phyloP scores from a whole-genome alignment of 2,329 filamentous ascomycete genomes.

The Sporothrix brunneoviolacea region DNA sequence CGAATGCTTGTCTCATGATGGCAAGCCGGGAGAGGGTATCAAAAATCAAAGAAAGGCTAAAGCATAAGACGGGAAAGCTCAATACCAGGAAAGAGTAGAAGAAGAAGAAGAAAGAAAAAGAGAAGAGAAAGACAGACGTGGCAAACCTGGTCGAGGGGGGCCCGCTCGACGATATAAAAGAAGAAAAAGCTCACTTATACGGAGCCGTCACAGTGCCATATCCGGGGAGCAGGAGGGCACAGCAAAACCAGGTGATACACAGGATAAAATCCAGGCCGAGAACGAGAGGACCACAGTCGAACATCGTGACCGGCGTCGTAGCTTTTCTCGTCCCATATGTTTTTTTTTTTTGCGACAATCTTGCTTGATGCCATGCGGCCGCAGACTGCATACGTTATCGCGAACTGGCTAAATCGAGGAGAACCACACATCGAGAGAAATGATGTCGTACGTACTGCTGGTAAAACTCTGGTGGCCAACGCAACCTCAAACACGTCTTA shows the following conservation, averaged over 20 bases:
- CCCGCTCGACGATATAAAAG: neutral
- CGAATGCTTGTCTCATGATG: neutral
- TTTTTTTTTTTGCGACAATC: no score
- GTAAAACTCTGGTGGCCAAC: neutral
- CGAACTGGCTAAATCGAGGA: neutral
- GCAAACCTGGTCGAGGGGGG: neutral
- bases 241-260: neutral
- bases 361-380: no score
- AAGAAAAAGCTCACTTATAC: no score
- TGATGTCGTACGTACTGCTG: neutral
- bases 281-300: neutral
- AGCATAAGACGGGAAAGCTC: neutral
- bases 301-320: no score
- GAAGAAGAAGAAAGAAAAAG: neutral
- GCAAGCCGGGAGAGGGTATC: no score
- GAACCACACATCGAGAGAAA: slow-evolving; percentile 1
- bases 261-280: neutral
- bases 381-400: no score
- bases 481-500: slow-evolving; percentile 1
- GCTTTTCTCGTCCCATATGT: neutral
- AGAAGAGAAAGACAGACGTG: neutral
- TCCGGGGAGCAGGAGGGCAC: neutral
- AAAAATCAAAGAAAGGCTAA: neutral
- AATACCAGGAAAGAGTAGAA: neutral
- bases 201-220: no score